Evolutionary conservation across 2,329 filamentous ascomycete species (phyloP), one percentile per base, ranked within the genome.

Genomic region (Fonsecaea monophora): DNA sequence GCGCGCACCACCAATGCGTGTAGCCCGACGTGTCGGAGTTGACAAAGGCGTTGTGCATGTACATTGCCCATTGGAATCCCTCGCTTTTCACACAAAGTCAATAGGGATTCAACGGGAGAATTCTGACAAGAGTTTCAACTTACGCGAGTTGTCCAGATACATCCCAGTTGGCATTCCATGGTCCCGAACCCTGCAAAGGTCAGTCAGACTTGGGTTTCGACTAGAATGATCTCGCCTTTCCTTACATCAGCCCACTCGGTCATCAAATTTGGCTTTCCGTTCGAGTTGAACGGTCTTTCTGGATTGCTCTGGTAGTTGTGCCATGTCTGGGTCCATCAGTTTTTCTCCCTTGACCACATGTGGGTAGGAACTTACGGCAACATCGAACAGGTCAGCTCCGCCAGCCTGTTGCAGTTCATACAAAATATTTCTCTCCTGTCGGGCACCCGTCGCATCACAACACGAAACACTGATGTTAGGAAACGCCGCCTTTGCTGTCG

Each of bases 11-110:
- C 85, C 85, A 87, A 75, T 84, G 86, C 4, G 87, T 77, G 71
- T 86, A 86, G 0, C 80, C 85, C 7, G 80, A 82, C 4, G 83
- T 76, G 70, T 84, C 82, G 30, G 78, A 79, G 70, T 80, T 81
- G 5, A 83, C 78, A 13, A 87, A 75, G 21, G 80, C 83, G 37
- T 78, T 78, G 74, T 83, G 82, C 53, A 87, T 81, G 69, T 83
- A 82, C 70, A 83, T 82, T 1, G 85, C 85, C 85, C 84, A 87
- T 2, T 83, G 85, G 70, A 84, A 77, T 6, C 85, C 85, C 68
- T 87, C 85, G 42, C 81, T 25, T 81, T 0, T 77, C n/a, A 74
- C 9, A 79, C 81, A 53, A 84, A 66, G 73, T 77, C n/a, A 38
- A 2, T 9, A 37, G 32, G 12, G 12, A 0, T 71, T 66, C 72